Percentiles rank a stretch among this genome's conserved stretches.
phyloP scores from a whole-genome alignment of 176 grass and related monocot species.

The Thinopyrum elongatum region DNA sequence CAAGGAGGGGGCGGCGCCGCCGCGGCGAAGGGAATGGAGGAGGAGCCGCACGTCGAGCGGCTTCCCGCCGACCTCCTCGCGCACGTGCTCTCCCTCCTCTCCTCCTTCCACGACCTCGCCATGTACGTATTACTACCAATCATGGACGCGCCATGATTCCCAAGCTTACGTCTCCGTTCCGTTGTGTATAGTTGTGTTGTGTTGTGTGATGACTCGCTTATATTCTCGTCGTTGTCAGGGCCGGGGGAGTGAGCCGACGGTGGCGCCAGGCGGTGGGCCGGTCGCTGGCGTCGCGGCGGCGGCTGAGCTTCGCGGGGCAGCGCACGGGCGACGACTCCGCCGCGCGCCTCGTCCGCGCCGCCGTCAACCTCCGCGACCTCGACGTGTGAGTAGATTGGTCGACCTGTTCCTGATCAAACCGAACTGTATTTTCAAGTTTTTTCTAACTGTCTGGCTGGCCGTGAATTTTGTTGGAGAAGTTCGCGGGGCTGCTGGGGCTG shows the following conservation, averaged over 20 bases:
- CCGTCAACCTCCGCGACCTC: slow-evolving; percentile 82
- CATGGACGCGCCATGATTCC: neutral
- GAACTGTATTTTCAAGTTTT: neutral
- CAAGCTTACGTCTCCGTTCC: too few species aligned
- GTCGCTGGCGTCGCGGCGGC: slow-evolving; percentile 61
- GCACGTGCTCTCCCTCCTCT: slow-evolving; percentile 65
- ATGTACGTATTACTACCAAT: slow-evolving; percentile 32
- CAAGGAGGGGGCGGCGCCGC: neutral
- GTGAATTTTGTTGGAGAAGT: slow-evolving; percentile 38
- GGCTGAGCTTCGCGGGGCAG: slow-evolving; percentile 80
- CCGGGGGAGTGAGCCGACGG: slow-evolving; percentile 64
- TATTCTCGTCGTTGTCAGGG: slow-evolving; percentile 24
- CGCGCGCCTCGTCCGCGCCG: slow-evolving; percentile 62
- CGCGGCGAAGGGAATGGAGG: neutral
- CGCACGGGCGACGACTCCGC: slow-evolving; percentile 69
- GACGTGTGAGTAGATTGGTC: slow-evolving; percentile 58
- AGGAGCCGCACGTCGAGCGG: slow-evolving; percentile 65
- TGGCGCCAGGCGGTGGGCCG: slow-evolving; percentile 69
- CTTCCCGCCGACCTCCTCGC: slow-evolving; percentile 77
- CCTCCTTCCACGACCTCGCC: slow-evolving; percentile 80
- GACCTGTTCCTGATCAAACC: neutral
- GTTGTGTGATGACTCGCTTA: neutral
- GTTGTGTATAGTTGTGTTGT: too few species aligned
- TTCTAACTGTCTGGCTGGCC: slow-evolving; percentile 15
- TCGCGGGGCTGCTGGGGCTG: slow-evolving; percentile 87